phyloP scores from a whole-genome alignment of 169 alveolate genomes.

The Blepharisma undulans region DNA sequence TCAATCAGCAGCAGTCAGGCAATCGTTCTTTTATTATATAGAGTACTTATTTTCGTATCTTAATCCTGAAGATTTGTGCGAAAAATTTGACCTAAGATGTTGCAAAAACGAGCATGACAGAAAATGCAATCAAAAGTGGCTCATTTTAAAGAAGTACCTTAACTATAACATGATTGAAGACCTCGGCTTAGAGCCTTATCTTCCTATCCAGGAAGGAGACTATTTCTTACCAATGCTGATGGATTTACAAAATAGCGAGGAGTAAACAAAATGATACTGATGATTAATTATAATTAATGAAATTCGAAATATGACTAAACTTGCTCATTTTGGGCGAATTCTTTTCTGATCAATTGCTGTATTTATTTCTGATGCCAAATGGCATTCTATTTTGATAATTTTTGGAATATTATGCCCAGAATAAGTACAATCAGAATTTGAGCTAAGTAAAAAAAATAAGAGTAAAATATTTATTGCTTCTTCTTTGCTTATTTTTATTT shows the following conservation, averaged over 20 bases:
- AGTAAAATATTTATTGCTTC: neutral
- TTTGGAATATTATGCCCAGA: neutral
- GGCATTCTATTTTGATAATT: neutral
- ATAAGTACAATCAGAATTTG: neutral
- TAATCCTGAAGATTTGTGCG: conserved; percentile 7
- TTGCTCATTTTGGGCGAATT: neutral
- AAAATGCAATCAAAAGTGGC: conserved; percentile 12
- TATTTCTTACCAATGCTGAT: neutral
- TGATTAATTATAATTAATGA: neutral
- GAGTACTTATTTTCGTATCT: neutral
- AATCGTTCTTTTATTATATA: neutral
- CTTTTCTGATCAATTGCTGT: neutral
- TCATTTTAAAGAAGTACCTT: neutral
- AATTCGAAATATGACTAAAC: neutral
- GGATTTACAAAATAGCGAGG: neutral
- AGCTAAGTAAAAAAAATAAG: too few species aligned
- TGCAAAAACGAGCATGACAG: neutral
- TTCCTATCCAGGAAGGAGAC: neutral
- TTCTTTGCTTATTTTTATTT: too few species aligned
- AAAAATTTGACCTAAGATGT: neutral
- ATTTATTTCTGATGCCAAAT: neutral
- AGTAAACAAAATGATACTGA: neutral
- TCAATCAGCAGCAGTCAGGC: neutral
- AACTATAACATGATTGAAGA: neutral
- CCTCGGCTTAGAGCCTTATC: neutral